phyloP scores from a whole-genome alignment of 257 asterid genomes.

The Dorcoceras hygrometricum region DNA sequence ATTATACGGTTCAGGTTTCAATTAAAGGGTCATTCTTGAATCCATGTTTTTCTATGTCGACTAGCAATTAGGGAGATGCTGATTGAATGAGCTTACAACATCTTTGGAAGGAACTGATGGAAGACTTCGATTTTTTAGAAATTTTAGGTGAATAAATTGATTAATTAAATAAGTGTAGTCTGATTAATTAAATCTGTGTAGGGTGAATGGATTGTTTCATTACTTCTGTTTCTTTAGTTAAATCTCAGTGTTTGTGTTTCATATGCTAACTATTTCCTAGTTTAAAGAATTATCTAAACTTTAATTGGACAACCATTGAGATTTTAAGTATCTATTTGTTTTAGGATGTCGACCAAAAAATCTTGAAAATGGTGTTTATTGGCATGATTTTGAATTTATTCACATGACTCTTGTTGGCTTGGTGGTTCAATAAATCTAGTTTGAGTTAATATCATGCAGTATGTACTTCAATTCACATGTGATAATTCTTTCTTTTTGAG shows the following conservation, averaged over 20 bases:
- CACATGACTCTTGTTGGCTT: neutral
- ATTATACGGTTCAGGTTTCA: neutral
- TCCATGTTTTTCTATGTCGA: neutral
- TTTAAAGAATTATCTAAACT: neutral
- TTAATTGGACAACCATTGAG: neutral
- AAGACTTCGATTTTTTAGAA: neutral
- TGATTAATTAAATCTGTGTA: too few species aligned
- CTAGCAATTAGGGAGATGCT: neutral
- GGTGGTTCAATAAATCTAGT: neutral
- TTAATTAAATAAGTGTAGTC: too few species aligned
- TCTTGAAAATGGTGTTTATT: neutral
- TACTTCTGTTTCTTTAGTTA: neutral
- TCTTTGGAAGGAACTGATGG: neutral
- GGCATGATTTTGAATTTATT: neutral
- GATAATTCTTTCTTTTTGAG: neutral
- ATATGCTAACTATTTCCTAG: too few species aligned
- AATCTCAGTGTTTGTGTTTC: neutral
- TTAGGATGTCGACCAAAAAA: neutral
- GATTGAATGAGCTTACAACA: constrained; percentile 7
- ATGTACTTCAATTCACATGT: neutral
- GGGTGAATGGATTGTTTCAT: constrained; percentile 1
- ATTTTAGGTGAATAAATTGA: neutral
- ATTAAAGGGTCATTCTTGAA: neutral
- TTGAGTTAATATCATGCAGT: neutral
- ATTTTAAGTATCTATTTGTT: neutral